Evolutionary conservation across 768 basidiomycete genomes (phyloP), one percentile per base, ranked within the genome.

Genomic region (Tylopilus sp.): DNA sequence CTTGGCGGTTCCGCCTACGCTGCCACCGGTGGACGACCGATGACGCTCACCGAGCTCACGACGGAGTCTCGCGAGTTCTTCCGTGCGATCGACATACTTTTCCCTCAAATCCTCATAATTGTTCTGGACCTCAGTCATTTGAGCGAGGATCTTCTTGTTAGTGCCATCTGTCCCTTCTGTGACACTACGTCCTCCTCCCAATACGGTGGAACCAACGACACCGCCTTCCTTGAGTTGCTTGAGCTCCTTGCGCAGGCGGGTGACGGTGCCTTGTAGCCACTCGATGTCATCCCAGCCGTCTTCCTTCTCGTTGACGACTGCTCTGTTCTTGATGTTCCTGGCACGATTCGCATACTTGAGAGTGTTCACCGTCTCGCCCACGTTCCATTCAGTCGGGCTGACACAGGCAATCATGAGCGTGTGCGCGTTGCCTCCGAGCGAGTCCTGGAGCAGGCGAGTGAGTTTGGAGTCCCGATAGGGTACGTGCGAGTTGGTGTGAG

Each of bases 401-500:
- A 97, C 91, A 68, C 96, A 99, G 17, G 97, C 97, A 57, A 99
- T 92, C 97, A 99, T 99, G 61, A 98, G 85, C 12, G 97, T 98
- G 63, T 96, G 90, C 1, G 96, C 88, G 72, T 98, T 99, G 41
- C 97, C 97, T 33, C 97, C 97, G 12, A 99, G 82, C 11, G 93
- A 96, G 69, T 98, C 95, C 85, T 69, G 68, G 30, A 69, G 62
- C 29, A 70, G 68, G 33, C 96, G 88, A 6, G 96, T 98, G 62
- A 98, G 87, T 71, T 98, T 99, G 13, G 95, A 98, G 72, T 98
- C 97, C 45, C 97, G 92, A 70, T 99, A 99, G 12, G 97, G 97
- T 53, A 99, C 80, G 72, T 99, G 93, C 17, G 89, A 85, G 19
- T 85, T 86, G 22, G 88, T 89, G 63, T 90, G 77, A 19, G 89